phyloP scores from a whole-genome alignment of 257 asterid genomes.

The Paulownia fortunei region DNA sequence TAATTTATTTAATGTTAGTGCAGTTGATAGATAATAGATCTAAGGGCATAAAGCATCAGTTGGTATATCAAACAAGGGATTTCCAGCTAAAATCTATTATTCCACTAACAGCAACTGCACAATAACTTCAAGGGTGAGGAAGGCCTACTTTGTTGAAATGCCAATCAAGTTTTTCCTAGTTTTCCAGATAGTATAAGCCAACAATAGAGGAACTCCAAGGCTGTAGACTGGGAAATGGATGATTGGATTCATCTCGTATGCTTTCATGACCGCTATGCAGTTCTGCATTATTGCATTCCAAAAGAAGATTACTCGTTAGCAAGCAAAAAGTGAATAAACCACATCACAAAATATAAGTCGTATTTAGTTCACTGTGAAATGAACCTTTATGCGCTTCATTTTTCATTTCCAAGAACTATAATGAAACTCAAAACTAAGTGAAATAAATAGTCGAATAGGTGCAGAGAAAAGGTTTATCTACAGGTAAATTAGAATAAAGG shows the following conservation, averaged over 20 bases:
- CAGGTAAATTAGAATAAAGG: background rate
- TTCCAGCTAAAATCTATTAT: background rate
- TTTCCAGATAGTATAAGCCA: slow-evolving; percentile 69
- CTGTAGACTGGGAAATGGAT: slow-evolving; percentile 79
- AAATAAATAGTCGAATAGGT: background rate
- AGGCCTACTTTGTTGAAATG: slow-evolving; percentile 27
- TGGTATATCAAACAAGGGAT: background rate
- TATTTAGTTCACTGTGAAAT: background rate
- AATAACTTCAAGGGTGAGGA: background rate
- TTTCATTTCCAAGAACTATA: background rate
- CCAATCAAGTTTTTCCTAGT: slow-evolving; percentile 47
- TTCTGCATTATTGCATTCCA: slow-evolving; percentile 55
- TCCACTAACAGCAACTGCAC: slow-evolving; percentile 4
- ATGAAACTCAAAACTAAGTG: background rate
- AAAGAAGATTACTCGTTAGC: slow-evolving; percentile 4
- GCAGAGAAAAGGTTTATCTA: too few relatives aligned
- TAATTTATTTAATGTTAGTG: too few relatives aligned
- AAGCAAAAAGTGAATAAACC: slow-evolving; percentile 4
- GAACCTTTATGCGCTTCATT: background rate
- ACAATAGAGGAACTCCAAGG: slow-evolving; percentile 64
- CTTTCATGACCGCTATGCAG: slow-evolving; percentile 72
- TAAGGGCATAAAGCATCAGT: background rate
- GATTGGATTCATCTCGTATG: slow-evolving; percentile 83
- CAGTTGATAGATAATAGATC: background rate
- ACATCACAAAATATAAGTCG: background rate